Evolutionary conservation across 1,139 yeast species (phyloP).

Genomic region (Arxiozyma slooffiae): DNA sequence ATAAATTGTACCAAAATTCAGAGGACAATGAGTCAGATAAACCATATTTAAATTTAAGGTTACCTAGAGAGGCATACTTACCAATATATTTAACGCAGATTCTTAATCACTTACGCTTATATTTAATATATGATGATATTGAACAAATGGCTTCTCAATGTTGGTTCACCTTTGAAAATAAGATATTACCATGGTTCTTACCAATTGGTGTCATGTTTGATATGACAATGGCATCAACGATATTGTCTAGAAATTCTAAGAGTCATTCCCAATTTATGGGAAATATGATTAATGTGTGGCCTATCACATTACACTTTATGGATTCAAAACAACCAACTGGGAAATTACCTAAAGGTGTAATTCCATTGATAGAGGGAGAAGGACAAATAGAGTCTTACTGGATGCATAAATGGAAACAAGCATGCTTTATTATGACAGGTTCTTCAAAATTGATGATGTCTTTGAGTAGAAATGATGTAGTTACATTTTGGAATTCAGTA

Average conservation of each 20-base stretch:
- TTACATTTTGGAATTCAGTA: constrained; percentile 48
- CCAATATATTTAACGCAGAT: constrained; percentile 41
- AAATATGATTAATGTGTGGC: constrained; percentile 38
- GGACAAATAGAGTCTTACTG: constrained; percentile 43
- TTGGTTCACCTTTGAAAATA: constrained; percentile 64
- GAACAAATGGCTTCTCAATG: constrained; percentile 33
- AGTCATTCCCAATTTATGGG: not conserved
- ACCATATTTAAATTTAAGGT: constrained; percentile 13
- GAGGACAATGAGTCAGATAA: not conserved
- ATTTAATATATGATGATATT: constrained; percentile 31
- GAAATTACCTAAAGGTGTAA: constrained; percentile 44
- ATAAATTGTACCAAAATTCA: not conserved
- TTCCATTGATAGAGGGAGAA: constrained; percentile 35
- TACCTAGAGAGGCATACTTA: constrained; percentile 47
- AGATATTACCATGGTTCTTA: constrained; percentile 65
- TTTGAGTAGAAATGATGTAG: constrained; percentile 52
- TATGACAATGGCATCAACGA: constrained; percentile 3
- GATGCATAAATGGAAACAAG: constrained; percentile 72
- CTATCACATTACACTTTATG: constrained; percentile 33
- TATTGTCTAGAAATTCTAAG: not conserved
- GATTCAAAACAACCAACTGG: constrained; percentile 22
- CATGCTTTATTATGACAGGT: constrained; percentile 64
- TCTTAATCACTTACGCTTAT: constrained; percentile 37
- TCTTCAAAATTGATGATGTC: constrained; percentile 67
- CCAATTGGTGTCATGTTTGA: constrained; percentile 72